Evolutionary conservation across 257 asterid species (phyloP).

Genomic region (Dorcoceras hygrometricum): DNA sequence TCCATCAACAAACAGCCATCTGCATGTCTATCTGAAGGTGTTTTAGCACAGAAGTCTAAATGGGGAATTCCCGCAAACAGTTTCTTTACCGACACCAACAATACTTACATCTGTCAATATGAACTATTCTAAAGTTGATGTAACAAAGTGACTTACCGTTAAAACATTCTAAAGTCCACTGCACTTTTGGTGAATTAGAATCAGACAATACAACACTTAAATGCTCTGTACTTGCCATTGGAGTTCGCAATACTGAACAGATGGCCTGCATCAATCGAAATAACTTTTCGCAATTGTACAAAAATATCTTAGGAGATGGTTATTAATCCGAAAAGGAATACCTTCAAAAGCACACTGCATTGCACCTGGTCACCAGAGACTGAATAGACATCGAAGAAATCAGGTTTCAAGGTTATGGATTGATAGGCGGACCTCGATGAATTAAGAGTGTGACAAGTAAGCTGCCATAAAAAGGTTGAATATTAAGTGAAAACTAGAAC

Average conservation of each 20-base stretch:
- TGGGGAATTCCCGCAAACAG: background rate
- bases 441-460: slow-evolving; percentile 69
- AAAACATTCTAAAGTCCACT: slow-evolving; percentile 79
- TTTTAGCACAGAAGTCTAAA: background rate
- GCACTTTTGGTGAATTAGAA: slow-evolving; percentile 81
- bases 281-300: background rate
- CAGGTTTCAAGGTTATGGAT: slow-evolving; percentile 70
- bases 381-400: slow-evolving; percentile 68
- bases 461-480: slow-evolving; percentile 44
- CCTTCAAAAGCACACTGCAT: slow-evolving; percentile 85
- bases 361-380: slow-evolving; percentile 56
- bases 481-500: too few species aligned
- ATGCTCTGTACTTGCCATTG: slow-evolving; percentile 70
- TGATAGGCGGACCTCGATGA: slow-evolving; percentile 91
- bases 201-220: slow-evolving; percentile 56
- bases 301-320: slow-evolving; percentile 3
- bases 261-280: slow-evolving; percentile 51
- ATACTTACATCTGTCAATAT: background rate
- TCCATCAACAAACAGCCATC: slow-evolving; percentile 9
- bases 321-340: slow-evolving; percentile 16
- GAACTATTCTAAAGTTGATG: background rate
- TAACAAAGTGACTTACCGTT: slow-evolving; percentile 46
- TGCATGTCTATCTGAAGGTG: slow-evolving; percentile 7
- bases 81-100: slow-evolving; percentile 13
- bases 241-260: slow-evolving; percentile 88